Evolutionary conservation across 169 alveolate genomes (phyloP).

Genomic region (Eimeria maxima): DNA sequence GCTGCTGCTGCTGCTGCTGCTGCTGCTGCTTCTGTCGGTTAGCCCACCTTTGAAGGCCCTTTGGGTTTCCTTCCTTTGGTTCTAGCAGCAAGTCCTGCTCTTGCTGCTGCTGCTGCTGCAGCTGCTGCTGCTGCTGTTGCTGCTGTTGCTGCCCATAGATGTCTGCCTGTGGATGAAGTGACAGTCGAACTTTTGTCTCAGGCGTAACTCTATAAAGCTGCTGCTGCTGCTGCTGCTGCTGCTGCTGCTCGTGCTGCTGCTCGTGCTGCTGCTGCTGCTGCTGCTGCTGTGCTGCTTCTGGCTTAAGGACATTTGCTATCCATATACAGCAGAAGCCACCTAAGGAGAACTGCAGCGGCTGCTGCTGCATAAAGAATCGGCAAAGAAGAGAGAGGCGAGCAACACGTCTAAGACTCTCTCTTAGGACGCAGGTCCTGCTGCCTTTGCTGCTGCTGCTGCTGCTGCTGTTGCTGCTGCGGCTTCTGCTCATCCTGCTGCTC

Average conservation of each 20-base stretch:
- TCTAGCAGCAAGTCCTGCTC: too few relatives aligned
- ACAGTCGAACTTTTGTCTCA: not conserved
- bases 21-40: too few relatives aligned
- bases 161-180: conserved; percentile 10
- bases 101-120: too few relatives aligned
- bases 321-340: not conserved
- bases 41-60: too few relatives aligned
- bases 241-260: too few relatives aligned
- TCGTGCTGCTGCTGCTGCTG: too few relatives aligned
- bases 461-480: conserved; percentile 21
- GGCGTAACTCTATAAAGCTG: conserved; percentile 20
- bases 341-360: not conserved
- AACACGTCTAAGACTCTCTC: not conserved
- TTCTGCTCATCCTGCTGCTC: too few relatives aligned
- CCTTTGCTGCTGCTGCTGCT: not conserved
- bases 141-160: too few relatives aligned
- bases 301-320: not conserved
- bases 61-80: too few relatives aligned
- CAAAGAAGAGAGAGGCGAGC: conserved; percentile 33
- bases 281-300: not conserved
- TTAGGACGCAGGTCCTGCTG: conserved; percentile 1
- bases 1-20: conserved; percentile 18
- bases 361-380: too few relatives aligned
- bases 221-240: conserved; percentile 1
- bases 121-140: too few relatives aligned